phyloP scores from a whole-genome alignment of 106 monocot genomes.

The Apostasia shenzhenica region DNA sequence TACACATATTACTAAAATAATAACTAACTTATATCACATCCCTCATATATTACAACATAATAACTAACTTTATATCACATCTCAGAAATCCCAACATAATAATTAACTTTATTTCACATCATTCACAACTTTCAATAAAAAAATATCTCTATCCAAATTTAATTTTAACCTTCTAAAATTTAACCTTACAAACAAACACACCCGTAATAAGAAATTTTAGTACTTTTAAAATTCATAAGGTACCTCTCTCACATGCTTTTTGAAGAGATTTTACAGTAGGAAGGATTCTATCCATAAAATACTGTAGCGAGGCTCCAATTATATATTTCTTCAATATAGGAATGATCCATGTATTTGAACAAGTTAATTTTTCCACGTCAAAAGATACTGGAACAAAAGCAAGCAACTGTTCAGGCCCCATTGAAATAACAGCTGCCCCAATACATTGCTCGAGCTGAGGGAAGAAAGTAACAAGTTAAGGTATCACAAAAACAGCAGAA shows the following conservation, averaged over 20 bases:
- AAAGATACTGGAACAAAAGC: constrained; percentile 48
- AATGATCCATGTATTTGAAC: constrained; percentile 77
- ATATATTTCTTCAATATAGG: constrained; percentile 79
- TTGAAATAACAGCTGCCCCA: constrained; percentile 64
- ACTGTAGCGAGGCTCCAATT: constrained; percentile 51
- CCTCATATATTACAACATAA: too few species aligned
- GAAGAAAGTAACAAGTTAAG: constrained; percentile 11
- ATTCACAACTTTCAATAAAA: too few species aligned
- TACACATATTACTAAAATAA: too few species aligned
- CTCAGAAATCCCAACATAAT: too few species aligned
- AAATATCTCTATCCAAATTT: too few species aligned
- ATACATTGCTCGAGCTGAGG: constrained; percentile 68
- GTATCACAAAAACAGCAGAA: background rate
- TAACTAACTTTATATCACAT: too few species aligned
- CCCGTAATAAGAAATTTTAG: background rate
- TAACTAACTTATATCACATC: too few species aligned
- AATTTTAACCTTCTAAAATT: too few species aligned
- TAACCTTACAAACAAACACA: too few species aligned
- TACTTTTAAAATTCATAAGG: background rate
- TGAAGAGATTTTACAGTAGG: constrained; percentile 43
- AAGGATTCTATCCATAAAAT: constrained; percentile 63
- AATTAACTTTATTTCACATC: too few species aligned
- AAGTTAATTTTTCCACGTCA: constrained; percentile 34
- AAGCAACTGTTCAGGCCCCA: constrained; percentile 77
- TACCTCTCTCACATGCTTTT: constrained; percentile 47